Percentiles rank a stretch among this genome's conserved stretches.
Conservation (phyloP, 2,329 filamentous ascomycete genomes). For the Hirsutella rhossiliensis region DNA sequence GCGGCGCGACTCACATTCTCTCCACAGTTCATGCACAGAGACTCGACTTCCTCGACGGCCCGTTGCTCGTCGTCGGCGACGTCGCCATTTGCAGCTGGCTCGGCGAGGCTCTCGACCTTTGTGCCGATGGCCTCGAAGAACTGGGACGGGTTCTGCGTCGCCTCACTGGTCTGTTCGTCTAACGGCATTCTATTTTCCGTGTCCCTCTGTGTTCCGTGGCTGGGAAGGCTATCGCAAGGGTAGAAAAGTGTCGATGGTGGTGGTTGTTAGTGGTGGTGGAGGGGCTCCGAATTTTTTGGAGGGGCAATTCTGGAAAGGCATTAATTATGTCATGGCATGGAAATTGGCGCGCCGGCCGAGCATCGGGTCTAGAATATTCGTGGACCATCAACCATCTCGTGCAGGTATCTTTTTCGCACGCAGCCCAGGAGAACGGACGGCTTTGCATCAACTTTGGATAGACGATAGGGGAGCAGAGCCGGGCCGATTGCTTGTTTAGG, state of each 20-base stretch:
- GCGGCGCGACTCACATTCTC: slow-evolving; percentile 47
- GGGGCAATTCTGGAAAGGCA: slow-evolving; percentile 8
- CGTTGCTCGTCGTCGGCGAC: slow-evolving; percentile 31
- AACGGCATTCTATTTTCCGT: slow-evolving; percentile 26
- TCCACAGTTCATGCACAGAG: slow-evolving; percentile 77
- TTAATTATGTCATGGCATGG: slow-evolving; percentile 5
- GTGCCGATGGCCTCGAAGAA: slow-evolving; percentile 53
- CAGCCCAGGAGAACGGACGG: not conserved
- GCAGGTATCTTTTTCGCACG: no score
- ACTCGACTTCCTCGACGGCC: slow-evolving; percentile 59
- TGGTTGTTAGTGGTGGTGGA: slow-evolving; percentile 7
- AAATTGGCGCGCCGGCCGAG: not conserved
- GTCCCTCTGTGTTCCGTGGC: not conserved
- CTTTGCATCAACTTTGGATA: not conserved
- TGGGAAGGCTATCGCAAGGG: not conserved
- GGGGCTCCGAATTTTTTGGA: slow-evolving; percentile 10
- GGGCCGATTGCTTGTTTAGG: not conserved
- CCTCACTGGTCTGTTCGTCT: slow-evolving; percentile 23
- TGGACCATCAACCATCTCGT: no score
- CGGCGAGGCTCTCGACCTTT: slow-evolving; percentile 43
- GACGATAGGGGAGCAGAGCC: not conserved
- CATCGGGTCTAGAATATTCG: not conserved
- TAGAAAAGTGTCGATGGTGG: not conserved
- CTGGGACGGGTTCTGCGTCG: slow-evolving; percentile 28
- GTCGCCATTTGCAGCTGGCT: slow-evolving; percentile 22